Conservation (phyloP, 2,329 filamentous ascomycete species). For the Ascomycota sp. region DNA sequence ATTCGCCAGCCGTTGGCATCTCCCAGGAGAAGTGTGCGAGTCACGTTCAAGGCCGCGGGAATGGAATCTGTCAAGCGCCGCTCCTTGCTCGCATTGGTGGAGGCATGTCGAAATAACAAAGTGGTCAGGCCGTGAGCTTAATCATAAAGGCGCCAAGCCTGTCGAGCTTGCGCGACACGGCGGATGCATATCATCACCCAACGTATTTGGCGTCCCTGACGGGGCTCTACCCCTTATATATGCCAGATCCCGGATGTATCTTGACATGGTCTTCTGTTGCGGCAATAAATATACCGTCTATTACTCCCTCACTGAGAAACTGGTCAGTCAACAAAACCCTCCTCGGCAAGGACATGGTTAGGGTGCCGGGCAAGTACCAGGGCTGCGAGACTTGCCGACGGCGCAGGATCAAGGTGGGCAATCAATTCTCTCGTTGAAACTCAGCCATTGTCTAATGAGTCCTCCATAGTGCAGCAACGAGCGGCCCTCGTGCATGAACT, state of each 20-base stretch:
- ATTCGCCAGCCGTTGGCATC: slow-evolving; percentile 1
- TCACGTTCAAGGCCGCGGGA: neutral
- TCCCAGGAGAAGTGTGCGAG: neutral
- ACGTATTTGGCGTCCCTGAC: neutral
- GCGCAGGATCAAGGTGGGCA: slow-evolving; percentile 31
- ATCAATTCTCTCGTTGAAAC: too few relatives aligned
- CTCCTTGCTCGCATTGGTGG: neutral
- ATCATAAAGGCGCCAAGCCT: too few relatives aligned
- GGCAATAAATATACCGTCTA: neutral
- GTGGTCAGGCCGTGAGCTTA: too few relatives aligned
- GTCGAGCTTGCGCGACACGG: too few relatives aligned
- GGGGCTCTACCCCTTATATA: slow-evolving; percentile 1
- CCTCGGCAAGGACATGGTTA: slow-evolving; percentile 23
- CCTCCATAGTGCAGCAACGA: slow-evolving; percentile 34
- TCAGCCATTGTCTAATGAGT: neutral
- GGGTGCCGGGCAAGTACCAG: slow-evolving; percentile 40
- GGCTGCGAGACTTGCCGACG: slow-evolving; percentile 39
- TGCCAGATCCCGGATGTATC: neutral
- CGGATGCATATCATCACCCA: too few relatives aligned
- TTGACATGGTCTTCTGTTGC: too few relatives aligned
- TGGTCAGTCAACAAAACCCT: neutral
- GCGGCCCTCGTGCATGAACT: slow-evolving; percentile 37
- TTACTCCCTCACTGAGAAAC: too few relatives aligned
- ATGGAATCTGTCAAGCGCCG: neutral
- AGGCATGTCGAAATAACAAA: neutral